A percentile compares a stretch with the other conserved stretches of the same genome.
phyloP scores from a whole-genome alignment of 495 filamentous ascomycete genomes.

The Aspergillus nidulans region DNA sequence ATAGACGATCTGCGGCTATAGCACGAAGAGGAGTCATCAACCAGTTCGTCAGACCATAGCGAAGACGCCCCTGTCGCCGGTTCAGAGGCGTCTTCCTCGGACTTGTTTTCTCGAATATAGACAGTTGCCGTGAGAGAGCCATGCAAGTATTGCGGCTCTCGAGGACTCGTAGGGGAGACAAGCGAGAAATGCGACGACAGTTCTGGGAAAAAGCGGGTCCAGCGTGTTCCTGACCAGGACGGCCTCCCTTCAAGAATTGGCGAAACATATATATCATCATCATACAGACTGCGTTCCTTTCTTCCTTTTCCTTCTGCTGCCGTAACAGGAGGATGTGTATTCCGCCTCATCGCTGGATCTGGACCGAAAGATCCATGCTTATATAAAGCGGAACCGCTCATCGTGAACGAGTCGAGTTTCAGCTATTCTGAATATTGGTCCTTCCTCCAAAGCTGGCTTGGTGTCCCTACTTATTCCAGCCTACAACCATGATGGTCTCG shows the following conservation, averaged over 20 bases:
- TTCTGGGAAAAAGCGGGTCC: conserved; percentile 32
- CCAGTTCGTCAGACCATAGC: conserved; percentile 21
- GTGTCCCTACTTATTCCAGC: background rate
- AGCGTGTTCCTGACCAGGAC: conserved; percentile 16
- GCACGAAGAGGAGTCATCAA: conserved; percentile 32
- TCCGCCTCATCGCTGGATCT: background rate
- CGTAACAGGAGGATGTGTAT: background rate
- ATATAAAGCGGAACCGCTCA: background rate
- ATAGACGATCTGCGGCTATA: conserved; percentile 34
- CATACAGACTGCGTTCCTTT: conserved; percentile 1
- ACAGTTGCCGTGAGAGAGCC: background rate
- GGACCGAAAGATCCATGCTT: background rate
- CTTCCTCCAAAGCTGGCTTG: background rate
- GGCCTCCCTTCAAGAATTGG: conserved; percentile 23
- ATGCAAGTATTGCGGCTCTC: no score
- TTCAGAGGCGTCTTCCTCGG: background rate
- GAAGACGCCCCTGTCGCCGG: conserved; percentile 15
- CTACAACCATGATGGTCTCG: background rate
- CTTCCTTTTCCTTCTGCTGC: background rate
- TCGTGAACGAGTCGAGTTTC: background rate
- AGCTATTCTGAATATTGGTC: background rate
- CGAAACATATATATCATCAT: conserved; percentile 27
- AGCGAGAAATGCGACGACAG: conserved; percentile 26
- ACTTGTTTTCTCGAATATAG: background rate
- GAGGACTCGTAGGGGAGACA: conserved; percentile 18